These are phyloP conservation scores for Suillus alpinus DNA, from an alignment of 768 basidiomycete genomes.

Conservation along the genomic window DNA sequence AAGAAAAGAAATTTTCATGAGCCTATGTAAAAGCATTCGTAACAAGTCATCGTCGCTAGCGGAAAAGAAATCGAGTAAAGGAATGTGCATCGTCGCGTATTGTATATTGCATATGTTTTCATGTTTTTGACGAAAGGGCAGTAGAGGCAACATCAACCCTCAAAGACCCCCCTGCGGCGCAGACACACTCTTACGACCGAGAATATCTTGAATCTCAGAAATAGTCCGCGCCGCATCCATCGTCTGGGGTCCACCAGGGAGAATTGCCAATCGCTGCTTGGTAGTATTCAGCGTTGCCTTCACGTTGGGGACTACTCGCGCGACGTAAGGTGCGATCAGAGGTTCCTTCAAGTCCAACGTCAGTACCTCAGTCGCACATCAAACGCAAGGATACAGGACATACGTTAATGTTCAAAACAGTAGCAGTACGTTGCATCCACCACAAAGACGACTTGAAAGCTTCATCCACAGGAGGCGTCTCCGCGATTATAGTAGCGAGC, in stretches of 20 bases:
- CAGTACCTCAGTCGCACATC: background rate
- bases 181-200: conserved; percentile 42
- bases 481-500: conserved; percentile 73
- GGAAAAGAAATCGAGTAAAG: conserved; percentile 3
- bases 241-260: conserved; percentile 67
- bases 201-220: conserved; percentile 71
- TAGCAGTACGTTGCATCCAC: conserved; percentile 81
- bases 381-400: conserved; percentile 9
- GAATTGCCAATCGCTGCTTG: conserved; percentile 74
- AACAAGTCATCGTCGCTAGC: conserved; percentile 3
- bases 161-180: background rate
- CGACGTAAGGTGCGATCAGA: conserved; percentile 77
- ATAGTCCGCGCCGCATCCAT: conserved; percentile 69
- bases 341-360: conserved; percentile 51
- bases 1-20: background rate
- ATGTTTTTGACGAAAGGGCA: background rate
- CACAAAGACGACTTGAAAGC: conserved; percentile 78
- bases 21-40: background rate
- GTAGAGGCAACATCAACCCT: background rate
- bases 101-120: background rate
- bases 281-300: conserved; percentile 74
- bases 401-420: conserved; percentile 71
- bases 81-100: background rate
- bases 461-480: conserved; percentile 75
- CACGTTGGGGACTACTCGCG: conserved; percentile 77